These are phyloP conservation scores for Platismatia glauca DNA, from an alignment of 495 filamentous ascomycete species.

Conservation along the genomic window DNA sequence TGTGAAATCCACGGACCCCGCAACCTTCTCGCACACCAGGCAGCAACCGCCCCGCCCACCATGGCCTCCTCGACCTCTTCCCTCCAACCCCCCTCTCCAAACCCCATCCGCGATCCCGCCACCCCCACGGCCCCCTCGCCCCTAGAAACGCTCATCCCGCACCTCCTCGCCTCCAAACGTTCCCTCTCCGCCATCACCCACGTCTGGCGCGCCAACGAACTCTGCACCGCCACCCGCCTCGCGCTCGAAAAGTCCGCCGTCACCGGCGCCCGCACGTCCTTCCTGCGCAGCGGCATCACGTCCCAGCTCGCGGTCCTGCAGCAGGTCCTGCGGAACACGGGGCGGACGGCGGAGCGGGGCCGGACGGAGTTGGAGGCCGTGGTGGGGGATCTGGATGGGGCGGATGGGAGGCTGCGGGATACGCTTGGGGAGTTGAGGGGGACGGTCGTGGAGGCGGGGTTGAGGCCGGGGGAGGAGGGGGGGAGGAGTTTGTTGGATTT, in stretches of 20 bases:
- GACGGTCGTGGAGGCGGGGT: conserved; percentile 63
- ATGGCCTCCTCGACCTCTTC: conserved; percentile 1
- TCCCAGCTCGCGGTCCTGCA: conserved; percentile 63
- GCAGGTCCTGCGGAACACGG: conserved; percentile 48
- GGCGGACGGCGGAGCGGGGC: conserved; percentile 23
- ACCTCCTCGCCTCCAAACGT: conserved; percentile 82
- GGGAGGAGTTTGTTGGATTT: conserved; percentile 77
- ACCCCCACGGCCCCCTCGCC: conserved; percentile 14
- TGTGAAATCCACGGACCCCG: not conserved
- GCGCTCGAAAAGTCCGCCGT: conserved; percentile 74
- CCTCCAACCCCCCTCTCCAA: not conserved
- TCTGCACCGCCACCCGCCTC: conserved; percentile 66
- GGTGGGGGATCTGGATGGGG: conserved; percentile 62
- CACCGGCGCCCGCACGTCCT: conserved; percentile 66
- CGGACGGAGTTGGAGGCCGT: conserved; percentile 54
- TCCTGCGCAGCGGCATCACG: conserved; percentile 61
- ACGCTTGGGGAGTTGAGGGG: conserved; percentile 62
- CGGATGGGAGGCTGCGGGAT: conserved; percentile 58
- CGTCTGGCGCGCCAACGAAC: conserved; percentile 79
- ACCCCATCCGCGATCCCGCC: not conserved
- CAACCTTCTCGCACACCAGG: not conserved
- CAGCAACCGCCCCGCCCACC: not conserved
- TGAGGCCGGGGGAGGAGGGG: conserved; percentile 59
- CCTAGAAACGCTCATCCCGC: conserved; percentile 65
- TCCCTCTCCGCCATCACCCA: conserved; percentile 79